phyloP scores from a whole-genome alignment of 257 asterid species.

The Verbena officinalis region DNA sequence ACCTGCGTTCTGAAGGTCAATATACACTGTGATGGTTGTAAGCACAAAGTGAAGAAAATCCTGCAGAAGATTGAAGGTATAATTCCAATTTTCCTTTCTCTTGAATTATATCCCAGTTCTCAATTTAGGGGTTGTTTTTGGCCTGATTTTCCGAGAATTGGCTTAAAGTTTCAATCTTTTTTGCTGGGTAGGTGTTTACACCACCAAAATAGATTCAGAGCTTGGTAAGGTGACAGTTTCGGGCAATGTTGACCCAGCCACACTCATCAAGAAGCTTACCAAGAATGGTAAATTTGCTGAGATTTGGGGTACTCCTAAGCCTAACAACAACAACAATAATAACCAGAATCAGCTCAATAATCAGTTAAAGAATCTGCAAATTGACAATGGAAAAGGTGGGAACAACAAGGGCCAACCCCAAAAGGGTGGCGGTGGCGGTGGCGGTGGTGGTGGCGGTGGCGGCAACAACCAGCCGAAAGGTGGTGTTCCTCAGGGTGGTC shows the following conservation, averaged over 20 bases:
- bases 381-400: constrained; percentile 57
- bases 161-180: neutral
- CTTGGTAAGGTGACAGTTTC: constrained; percentile 91
- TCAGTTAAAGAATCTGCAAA: constrained; percentile 65
- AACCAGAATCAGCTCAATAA: constrained; percentile 48
- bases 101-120: constrained; percentile 18
- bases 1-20: constrained; percentile 93
- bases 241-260: constrained; percentile 77
- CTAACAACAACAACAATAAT: constrained; percentile 35
- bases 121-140: neutral
- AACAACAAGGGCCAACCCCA: constrained; percentile 45
- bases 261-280: constrained; percentile 81
- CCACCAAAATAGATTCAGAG: constrained; percentile 71
- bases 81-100: constrained; percentile 23
- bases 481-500: constrained; percentile 17
- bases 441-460: constrained; percentile 24
- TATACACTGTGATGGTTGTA: constrained; percentile 97
- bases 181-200: constrained; percentile 70
- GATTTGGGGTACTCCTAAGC: constrained; percentile 83
- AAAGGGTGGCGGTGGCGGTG: constrained; percentile 34
- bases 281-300: constrained; percentile 87
- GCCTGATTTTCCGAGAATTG: constrained; percentile 5
- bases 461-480: constrained; percentile 39
- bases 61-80: constrained; percentile 94
- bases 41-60: constrained; percentile 87